Evolutionary conservation across 2,329 filamentous ascomycete species (phyloP).

Genomic region (Fusarium denticulatum): DNA sequence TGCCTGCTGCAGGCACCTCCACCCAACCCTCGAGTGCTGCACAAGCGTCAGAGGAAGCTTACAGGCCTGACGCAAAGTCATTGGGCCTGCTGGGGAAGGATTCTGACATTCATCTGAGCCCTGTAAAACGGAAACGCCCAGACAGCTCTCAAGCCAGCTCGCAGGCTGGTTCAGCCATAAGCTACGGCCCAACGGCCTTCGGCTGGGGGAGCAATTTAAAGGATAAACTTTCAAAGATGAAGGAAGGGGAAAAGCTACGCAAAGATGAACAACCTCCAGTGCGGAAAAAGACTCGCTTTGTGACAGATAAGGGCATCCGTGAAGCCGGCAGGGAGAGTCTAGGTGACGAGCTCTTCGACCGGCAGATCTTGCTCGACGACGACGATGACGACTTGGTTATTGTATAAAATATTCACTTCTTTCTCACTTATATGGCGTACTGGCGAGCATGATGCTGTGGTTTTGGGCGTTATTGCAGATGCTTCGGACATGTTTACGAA

Average conservation of each 20-base stretch:
- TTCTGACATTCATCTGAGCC: conserved; percentile 64
- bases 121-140: conserved; percentile 69
- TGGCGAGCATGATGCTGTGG: conserved; percentile 29
- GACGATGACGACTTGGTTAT: conserved; percentile 65
- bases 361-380: conserved; percentile 52
- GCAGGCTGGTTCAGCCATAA: conserved; percentile 45
- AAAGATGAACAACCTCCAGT: conserved; percentile 55
- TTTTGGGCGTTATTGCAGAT: conserved; percentile 35
- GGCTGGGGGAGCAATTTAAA: conserved; percentile 68
- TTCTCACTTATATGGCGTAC: conserved; percentile 24
- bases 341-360: conserved; percentile 58
- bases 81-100: conserved; percentile 49
- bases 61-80: conserved; percentile 55
- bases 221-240: conserved; percentile 69
- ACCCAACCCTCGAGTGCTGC: conserved; percentile 31
- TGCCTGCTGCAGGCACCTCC: conserved; percentile 16
- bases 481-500: conserved; percentile 38
- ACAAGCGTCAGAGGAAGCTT: conserved; percentile 41
- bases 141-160: conserved; percentile 53
- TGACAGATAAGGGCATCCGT: conserved; percentile 79
- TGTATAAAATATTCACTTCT: conserved; percentile 46
- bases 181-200: conserved; percentile 47
- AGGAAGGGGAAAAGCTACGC: conserved; percentile 64
- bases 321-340: conserved; percentile 81
- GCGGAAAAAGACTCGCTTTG: conserved; percentile 80